Evolutionary conservation across 306 rosid species (phyloP).

Genomic region (Cucurbita moschata): DNA sequence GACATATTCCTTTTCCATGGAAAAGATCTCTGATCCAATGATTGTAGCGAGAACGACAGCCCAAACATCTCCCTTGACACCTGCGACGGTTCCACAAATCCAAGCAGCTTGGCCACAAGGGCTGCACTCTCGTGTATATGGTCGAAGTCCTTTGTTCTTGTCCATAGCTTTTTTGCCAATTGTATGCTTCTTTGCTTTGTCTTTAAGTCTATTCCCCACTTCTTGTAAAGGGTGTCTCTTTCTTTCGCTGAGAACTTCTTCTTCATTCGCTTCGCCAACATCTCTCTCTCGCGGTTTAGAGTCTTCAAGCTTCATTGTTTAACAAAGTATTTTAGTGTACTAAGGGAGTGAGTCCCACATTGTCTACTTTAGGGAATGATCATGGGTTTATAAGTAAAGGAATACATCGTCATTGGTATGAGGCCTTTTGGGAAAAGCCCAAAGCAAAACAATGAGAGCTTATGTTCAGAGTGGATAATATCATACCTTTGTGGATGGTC

Average conservation of each 20-base stretch:
- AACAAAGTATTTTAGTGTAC: not conserved
- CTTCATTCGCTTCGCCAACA: slow-evolving; percentile 58
- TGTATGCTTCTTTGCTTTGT: slow-evolving; percentile 61
- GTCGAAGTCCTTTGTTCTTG: slow-evolving; percentile 34
- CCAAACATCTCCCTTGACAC: slow-evolving; percentile 45
- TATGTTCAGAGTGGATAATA: too few relatives aligned
- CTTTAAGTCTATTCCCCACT: slow-evolving; percentile 52
- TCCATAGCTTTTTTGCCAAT: slow-evolving; percentile 46
- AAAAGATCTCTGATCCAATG: slow-evolving; percentile 11
- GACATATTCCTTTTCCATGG: slow-evolving; percentile 38
- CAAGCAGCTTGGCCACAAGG: slow-evolving; percentile 64
- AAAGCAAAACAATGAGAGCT: too few relatives aligned
- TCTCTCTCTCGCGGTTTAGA: slow-evolving; percentile 60
- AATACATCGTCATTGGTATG: too few relatives aligned
- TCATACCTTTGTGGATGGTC: too few relatives aligned
- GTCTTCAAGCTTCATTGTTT: slow-evolving; percentile 30
- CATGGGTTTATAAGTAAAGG: too few relatives aligned
- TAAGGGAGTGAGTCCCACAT: too few relatives aligned
- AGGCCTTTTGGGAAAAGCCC: too few relatives aligned
- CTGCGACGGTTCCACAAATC: slow-evolving; percentile 29
- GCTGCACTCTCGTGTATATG: slow-evolving; percentile 57
- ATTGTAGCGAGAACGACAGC: slow-evolving; percentile 35
- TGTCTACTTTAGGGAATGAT: too few relatives aligned
- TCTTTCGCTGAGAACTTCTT: slow-evolving; percentile 45
- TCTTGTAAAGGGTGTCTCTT: slow-evolving; percentile 41